Evolutionary conservation across 2,329 filamentous ascomycete species (phyloP), one percentile per base, ranked within the genome.

Genomic region (Colletotrichum somersetense): DNA sequence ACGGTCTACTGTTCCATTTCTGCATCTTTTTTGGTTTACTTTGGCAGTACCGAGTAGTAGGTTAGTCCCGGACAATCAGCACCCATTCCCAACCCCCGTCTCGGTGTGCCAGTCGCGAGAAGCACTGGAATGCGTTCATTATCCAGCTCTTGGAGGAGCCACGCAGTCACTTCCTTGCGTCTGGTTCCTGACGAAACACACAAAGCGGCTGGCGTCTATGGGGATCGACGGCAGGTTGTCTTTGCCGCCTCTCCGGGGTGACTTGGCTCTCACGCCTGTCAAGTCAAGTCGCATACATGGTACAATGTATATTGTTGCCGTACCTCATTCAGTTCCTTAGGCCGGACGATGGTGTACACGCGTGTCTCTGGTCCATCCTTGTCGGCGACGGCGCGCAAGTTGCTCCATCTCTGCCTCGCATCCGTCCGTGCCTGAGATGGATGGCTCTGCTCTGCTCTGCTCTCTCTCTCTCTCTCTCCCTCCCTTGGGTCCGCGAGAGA

Each of bases 121-220:
- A 63, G 26, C 63, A 63, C 64, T 68, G 64, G 68, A 58, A 71
- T 59, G 55, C 38, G 12, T 38, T 62, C 57, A 67, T 55, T 67
- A 58, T 38, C 44, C 38, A 50, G 55, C 48, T 56, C 35, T 23
- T 12, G n/a, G 26, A 44, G 62, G 26, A 26, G 26, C 26, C 42
- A 58, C 59, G 57, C 42, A 40, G 57, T 42, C 42, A 46, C 7
- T 48, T 48, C 57, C 48, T n/a, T 5, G 56, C 26, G 62, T 23
- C 57, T 16, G 40, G 40, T 7, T 23, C 30, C 11, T 14, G 30
- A 16, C 44, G 57, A 44, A 40, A 18, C 16, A 40, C 38, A 44
- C 16, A n/a, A 33, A 59, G 16, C 38, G 11, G 20, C 35, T n/a
- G n/a, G n/a, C n/a, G 18, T 38, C 30, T 23, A 30, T 38, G 46